phyloP scores from a whole-genome alignment of 371 early-diverging fungal genomes.

The Rhizopus microsporus region DNA sequence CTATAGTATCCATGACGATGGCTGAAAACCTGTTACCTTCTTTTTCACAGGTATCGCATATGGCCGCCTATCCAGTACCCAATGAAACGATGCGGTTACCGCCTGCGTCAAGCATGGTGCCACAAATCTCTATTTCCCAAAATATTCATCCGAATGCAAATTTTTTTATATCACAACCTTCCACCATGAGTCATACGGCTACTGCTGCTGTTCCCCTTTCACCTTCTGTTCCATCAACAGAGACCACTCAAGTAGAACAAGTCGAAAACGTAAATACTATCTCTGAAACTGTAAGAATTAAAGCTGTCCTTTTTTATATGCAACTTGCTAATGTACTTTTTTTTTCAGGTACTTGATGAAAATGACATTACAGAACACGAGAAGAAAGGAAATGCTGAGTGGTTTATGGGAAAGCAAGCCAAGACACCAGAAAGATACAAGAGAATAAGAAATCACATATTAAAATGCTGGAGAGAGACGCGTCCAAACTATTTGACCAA shows the following conservation, averaged over 20 bases:
- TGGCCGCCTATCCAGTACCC: not conserved
- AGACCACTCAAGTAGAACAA: slow-evolving; percentile 4
- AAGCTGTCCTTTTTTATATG: no score
- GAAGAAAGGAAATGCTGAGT: slow-evolving; percentile 62
- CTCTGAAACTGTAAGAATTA: no score
- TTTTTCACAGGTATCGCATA: slow-evolving; percentile 1
- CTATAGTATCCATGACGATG: no score
- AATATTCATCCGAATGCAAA: not conserved
- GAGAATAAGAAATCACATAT: slow-evolving; percentile 80
- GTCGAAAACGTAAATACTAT: not conserved
- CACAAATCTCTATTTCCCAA: slow-evolving; percentile 4
- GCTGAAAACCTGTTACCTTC: not conserved
- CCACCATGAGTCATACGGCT: not conserved
- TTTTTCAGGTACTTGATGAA: slow-evolving; percentile 18
- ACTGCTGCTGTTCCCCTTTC: not conserved
- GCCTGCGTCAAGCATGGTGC: slow-evolving; percentile 5
- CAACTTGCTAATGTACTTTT: no score
- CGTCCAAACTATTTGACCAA: slow-evolving; percentile 70
- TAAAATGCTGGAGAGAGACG: slow-evolving; percentile 68
- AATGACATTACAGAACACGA: slow-evolving; percentile 60
- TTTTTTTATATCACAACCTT: not conserved
- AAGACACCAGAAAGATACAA: slow-evolving; percentile 88
- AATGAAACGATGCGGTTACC: slow-evolving; percentile 6
- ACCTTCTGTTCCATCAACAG: not conserved
- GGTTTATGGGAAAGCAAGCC: slow-evolving; percentile 67